Base-by-base conservation (phyloP, 306 rosid genomes). In the Prunus fruticosa region DNA sequence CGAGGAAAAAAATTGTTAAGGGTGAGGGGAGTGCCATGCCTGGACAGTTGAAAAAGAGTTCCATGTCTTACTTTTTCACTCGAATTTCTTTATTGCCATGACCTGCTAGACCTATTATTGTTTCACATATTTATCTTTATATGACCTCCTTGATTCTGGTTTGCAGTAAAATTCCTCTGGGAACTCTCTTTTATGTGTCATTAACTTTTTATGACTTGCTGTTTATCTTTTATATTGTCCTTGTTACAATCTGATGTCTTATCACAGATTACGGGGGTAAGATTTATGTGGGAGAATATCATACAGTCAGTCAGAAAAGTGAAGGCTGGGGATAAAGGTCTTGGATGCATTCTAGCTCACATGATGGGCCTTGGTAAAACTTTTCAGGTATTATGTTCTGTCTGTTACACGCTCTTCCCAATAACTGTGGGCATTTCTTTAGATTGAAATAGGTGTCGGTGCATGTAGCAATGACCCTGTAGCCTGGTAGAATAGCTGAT, bases 341-440 rank as follows among this genome's bases (percentile, higher is more conserved):
- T 95, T 87, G 99, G 99, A 63, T 95, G 99, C 85, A 92, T 95
- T 84, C 91, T 95, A 53, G 97, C 99, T 79, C 99, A 95, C 84
- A 95, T 89, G 23, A 95, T 95, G 99, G 99, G 99, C 71, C 97
- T 95, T 72, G 99, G 99, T 72, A 95, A 95, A 95, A 95, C 99
- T 34, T 82, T 95, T 78, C 99, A 95, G 99, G 99, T 95, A 85
- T 72, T 73, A 43, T 78, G 20, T 43, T 57, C 62, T 69, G 8
- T 80, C 57, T 22, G 11, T 47, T 62, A 5, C 4, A 18, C 28
- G 30, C 71, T 72, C 34, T 41, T 51, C 61, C 32, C 64, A 22
- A 22, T 43, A 22, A 49, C 49, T 58, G 11, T 4, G 52, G 10
- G 30, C 23, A 18, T 58, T 38, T 6, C 6, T 23, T 5, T 38